Evolutionary conservation across 2,329 filamentous ascomycete species (phyloP), one percentile per base, ranked within the genome.

Genomic region (Phaeophleospora eucalypticola): DNA sequence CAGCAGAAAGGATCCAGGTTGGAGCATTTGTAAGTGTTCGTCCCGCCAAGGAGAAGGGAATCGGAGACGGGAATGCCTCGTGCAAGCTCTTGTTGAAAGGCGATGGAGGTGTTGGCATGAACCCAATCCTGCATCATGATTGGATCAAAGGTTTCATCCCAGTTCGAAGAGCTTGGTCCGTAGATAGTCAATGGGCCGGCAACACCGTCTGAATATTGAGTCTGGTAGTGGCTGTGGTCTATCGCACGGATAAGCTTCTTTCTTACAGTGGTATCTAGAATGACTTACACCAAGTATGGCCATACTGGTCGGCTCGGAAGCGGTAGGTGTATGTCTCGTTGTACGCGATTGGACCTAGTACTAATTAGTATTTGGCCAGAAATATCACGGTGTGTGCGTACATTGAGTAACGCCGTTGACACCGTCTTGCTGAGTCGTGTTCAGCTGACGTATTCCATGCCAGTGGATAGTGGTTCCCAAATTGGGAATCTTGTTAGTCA

Each of bases 281-380:
- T 12, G 70, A 72, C 19, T 52, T 43, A 19, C 47, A 56, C 51
- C 53, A 53, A 0, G 63, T 63, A 4, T 57, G 57, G 0, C 67
- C 61, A 47, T 66, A 65, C 24, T 53, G 54, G 12, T 59, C 59
- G 9, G 64, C 65, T 18, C 51, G 53, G 54, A 65, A 68, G n/a
- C 54, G 66, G 54, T 74, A 74, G 3, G 66, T 72, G 46, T 68
- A 64, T 4, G 61, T 67, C n/a, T 69, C 57, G 19, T 77, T 78
- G 0, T 82, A 82, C 3, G 82, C 71, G 49, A 87, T 81, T 1
- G 84, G 83, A 51, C 83, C 53, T 49, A 4, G 45, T 43, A 32
- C 43, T 50, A 17, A 46, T 21, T 34, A 32, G 16, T 6, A 4
- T 12, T 17, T 14, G 19, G 36, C 2, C 14, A 16, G 14, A 24